Conservation (phyloP, 257 asterid species). For the Cynanchum wilfordii region DNA sequence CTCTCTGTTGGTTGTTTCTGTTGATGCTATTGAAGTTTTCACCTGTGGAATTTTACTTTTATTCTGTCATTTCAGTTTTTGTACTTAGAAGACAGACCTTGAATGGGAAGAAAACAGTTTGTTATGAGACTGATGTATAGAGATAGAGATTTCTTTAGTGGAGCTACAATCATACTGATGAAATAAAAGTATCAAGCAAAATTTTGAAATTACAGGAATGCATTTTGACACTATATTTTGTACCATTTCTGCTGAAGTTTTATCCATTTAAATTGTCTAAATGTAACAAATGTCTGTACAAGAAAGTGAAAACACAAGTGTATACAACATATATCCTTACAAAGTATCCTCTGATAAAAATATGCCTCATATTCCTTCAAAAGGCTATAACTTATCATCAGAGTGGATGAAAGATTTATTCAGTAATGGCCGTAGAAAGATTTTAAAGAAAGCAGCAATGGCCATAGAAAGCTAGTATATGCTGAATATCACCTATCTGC, state of each 20-base stretch:
- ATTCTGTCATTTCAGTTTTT: too few relatives aligned
- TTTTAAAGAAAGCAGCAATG: background rate
- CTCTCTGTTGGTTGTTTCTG: background rate
- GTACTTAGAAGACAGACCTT: too few relatives aligned
- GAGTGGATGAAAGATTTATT: background rate
- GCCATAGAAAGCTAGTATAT: background rate
- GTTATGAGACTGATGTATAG: too few relatives aligned
- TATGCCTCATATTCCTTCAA: background rate
- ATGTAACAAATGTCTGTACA: too few relatives aligned
- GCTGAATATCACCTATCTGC: conserved; percentile 7
- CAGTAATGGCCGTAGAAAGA: background rate
- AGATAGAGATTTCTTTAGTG: too few relatives aligned
- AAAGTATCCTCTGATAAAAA: background rate
- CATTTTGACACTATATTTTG: background rate
- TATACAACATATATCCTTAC: background rate
- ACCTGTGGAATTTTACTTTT: background rate
- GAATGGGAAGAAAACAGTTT: too few relatives aligned
- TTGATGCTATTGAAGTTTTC: background rate
- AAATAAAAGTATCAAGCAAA: background rate
- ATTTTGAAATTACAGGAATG: background rate
- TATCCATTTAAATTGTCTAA: background rate
- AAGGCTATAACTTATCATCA: background rate
- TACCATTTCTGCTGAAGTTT: background rate
- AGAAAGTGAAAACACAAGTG: background rate
- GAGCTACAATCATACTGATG: background rate